Percentiles rank a stretch among this genome's conserved stretches.
These are phyloP conservation scores for Fomitopsis palustris DNA, from an alignment of 1,284 basidiomycete genomes.

Conservation along the genomic window DNA sequence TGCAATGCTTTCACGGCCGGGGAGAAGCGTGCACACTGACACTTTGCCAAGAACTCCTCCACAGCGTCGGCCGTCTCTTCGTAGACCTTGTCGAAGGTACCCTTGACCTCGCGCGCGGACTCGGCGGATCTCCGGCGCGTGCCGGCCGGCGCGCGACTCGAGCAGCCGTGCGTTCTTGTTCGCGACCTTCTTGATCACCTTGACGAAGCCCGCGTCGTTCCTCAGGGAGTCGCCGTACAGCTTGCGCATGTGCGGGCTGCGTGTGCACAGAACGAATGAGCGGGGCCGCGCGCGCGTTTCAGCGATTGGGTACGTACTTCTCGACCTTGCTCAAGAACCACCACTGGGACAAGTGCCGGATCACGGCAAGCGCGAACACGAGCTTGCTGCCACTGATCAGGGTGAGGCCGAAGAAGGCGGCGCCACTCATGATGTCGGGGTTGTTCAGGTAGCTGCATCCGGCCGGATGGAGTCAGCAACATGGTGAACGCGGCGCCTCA, in stretches of 20 bases:
- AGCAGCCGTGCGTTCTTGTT: slow-evolving; percentile 74
- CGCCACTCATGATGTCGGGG: slow-evolving; percentile 94
- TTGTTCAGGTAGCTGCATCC: slow-evolving; percentile 81
- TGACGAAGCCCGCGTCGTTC: slow-evolving; percentile 94
- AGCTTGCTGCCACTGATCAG: slow-evolving; percentile 89
- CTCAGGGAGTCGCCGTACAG: slow-evolving; percentile 91
- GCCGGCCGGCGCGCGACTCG: slow-evolving; percentile 62
- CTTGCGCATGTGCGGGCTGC: slow-evolving; percentile 94
- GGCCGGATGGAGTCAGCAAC: background rate
- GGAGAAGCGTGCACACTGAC: slow-evolving; percentile 42
- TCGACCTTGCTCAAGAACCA: slow-evolving; percentile 91
- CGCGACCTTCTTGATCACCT: slow-evolving; percentile 92
- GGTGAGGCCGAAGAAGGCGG: slow-evolving; percentile 91
- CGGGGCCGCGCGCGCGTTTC: slow-evolving; percentile 1
- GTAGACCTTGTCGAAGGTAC: slow-evolving; percentile 92
- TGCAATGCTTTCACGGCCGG: background rate
- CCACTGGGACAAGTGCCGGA: slow-evolving; percentile 84
- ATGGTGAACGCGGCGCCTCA: background rate
- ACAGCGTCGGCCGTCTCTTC: slow-evolving; percentile 88
- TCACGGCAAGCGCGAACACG: slow-evolving; percentile 80
- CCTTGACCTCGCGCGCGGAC: slow-evolving; percentile 89
- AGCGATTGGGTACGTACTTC: slow-evolving; percentile 52
- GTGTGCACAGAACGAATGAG: slow-evolving; percentile 1
- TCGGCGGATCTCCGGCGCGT: slow-evolving; percentile 73
- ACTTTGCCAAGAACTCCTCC: slow-evolving; percentile 89